These are phyloP conservation scores for Trametes cinnabarina DNA, from an alignment of 768 basidiomycete species.

Conservation along the genomic window DNA sequence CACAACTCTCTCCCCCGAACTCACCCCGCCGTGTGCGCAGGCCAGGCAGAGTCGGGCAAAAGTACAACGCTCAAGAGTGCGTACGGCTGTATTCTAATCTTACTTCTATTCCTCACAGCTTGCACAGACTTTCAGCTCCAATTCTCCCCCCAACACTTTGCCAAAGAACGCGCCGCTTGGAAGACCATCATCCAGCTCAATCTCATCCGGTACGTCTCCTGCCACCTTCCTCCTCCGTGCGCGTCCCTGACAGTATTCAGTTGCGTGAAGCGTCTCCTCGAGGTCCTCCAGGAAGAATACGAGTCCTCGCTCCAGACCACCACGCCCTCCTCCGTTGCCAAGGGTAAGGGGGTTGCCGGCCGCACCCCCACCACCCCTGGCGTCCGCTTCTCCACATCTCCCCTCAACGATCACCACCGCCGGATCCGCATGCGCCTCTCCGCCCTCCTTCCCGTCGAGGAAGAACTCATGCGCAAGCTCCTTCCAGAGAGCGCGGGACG, in stretches of 20 bases:
- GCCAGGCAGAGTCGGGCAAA: conserved; percentile 62
- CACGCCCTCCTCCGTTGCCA: conserved; percentile 21
- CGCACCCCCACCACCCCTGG: conserved; percentile 27
- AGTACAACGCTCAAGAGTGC: conserved; percentile 34
- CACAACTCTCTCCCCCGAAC: background rate
- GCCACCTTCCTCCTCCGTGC: background rate
- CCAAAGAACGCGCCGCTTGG: conserved; percentile 57
- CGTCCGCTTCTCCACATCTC: conserved; percentile 30
- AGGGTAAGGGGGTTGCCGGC: conserved; percentile 28
- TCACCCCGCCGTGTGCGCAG: no score
- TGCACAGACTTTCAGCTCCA: conserved; percentile 63
- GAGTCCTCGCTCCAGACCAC: conserved; percentile 36
- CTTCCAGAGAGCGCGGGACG: conserved; percentile 38
- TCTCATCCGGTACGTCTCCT: conserved; percentile 50
- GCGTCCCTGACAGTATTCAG: conserved; percentile 30
- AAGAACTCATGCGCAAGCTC: conserved; percentile 49
- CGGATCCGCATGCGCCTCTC: conserved; percentile 42
- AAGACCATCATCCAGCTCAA: conserved; percentile 67
- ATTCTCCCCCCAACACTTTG: conserved; percentile 61
- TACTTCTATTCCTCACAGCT: background rate
- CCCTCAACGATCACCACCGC: conserved; percentile 35
- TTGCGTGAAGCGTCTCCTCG: conserved; percentile 56
- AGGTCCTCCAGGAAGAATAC: conserved; percentile 46
- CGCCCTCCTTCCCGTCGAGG: conserved; percentile 56
- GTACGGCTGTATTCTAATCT: background rate